Conservation (phyloP, 1,139 yeast species). For the Pneumocystis sp. region DNA sequence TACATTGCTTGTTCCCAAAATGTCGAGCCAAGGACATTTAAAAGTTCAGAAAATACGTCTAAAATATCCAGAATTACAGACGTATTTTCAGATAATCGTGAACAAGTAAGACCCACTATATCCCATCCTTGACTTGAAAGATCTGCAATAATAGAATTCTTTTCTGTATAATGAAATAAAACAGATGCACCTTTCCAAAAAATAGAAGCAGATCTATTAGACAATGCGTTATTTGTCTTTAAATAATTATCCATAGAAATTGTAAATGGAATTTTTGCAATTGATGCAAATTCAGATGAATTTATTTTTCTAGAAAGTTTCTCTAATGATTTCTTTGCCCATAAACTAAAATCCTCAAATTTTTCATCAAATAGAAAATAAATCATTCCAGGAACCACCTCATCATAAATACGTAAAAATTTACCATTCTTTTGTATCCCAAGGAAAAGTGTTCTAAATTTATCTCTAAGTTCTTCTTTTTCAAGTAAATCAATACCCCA, state of each 20-base stretch:
- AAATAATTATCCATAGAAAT: constrained; percentile 9
- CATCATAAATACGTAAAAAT: constrained; percentile 18
- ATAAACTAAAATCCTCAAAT: constrained; percentile 15
- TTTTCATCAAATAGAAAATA: constrained; percentile 20
- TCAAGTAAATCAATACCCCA: constrained; percentile 18
- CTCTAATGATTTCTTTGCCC: constrained; percentile 20
- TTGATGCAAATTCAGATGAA: constrained; percentile 13
- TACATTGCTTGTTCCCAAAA: constrained; percentile 17
- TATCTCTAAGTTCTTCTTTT: constrained; percentile 8
- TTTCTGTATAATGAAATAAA: constrained; percentile 11
- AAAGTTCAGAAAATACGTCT: constrained; percentile 10
- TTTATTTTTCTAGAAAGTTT: constrained; percentile 8
- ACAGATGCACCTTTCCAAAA: constrained; percentile 15
- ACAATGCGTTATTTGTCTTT: neutral
- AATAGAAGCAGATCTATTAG: constrained; percentile 7
- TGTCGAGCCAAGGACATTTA: constrained; percentile 13
- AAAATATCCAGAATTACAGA: constrained; percentile 10
- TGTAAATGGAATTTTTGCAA: constrained; percentile 5
- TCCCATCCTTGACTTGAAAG: constrained; percentile 14
- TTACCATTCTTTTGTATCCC: constrained; percentile 18
- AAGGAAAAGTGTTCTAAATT: constrained; percentile 17
- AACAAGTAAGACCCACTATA: constrained; percentile 15
- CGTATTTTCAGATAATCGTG: constrained; percentile 13
- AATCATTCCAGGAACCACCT: constrained; percentile 22
- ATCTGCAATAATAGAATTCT: constrained; percentile 12